These are phyloP conservation scores for Plasmodium malariae DNA, from an alignment of 169 alveolate genomes.

Conservation along the genomic window DNA sequence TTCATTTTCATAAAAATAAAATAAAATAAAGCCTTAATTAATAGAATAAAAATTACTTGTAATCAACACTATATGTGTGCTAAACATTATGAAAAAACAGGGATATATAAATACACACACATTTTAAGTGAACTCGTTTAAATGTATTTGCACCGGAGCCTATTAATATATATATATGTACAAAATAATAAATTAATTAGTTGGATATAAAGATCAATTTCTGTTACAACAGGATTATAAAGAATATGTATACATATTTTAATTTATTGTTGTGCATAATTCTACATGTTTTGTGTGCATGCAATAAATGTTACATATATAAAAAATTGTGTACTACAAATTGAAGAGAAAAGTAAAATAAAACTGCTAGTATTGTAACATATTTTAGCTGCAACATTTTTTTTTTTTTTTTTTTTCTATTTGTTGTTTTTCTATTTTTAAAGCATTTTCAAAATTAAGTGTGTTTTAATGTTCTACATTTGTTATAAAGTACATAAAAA, in stretches of 20 bases:
- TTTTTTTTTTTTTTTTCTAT: conserved; percentile 9
- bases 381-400: background rate
- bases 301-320: background rate
- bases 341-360: background rate
- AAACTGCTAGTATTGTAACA: background rate
- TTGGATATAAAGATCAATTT: background rate
- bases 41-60: background rate
- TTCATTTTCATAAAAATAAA: conserved; percentile 44
- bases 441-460: background rate
- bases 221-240: background rate
- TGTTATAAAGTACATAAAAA: background rate
- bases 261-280: background rate
- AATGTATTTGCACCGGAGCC: background rate
- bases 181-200: background rate
- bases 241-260: background rate
- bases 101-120: conserved; percentile 4
- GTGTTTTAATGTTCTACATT: background rate
- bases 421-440: too few species aligned
- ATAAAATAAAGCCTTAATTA: conserved; percentile 10
- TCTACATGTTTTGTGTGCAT: conserved; percentile 8
- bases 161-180: conserved; percentile 15
- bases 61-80: background rate
- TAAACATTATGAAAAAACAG: conserved; percentile 8
- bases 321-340: background rate
- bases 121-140: conserved; percentile 9